Percentiles rank a stretch among this genome's conserved stretches.
Conservation (phyloP, 352 stramenopile species). For the Blastocystis hominis region DNA sequence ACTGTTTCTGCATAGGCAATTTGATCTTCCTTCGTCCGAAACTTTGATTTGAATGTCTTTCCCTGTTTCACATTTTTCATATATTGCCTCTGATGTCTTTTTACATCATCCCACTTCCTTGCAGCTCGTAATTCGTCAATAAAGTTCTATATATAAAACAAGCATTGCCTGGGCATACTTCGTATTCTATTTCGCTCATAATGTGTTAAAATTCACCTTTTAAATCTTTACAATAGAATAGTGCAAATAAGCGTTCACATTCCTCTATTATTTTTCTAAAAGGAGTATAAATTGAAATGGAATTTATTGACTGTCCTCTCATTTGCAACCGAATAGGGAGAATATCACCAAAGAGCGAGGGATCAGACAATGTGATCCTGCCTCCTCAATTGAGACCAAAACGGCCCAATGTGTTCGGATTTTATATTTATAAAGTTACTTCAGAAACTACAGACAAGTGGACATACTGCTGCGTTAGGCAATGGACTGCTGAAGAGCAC, state of each 20-base stretch:
- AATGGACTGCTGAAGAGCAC: background rate
- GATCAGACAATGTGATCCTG: background rate
- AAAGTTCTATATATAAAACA: background rate
- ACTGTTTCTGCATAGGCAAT: constrained; percentile 1
- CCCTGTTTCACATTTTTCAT: background rate
- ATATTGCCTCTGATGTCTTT: background rate
- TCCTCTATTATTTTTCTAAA: background rate
- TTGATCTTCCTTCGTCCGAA: background rate
- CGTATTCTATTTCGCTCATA: background rate
- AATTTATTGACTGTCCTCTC: background rate
- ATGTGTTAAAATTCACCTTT: no score
- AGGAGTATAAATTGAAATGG: background rate
- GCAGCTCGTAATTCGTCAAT: background rate
- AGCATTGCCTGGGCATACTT: background rate
- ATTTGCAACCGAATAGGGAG: background rate
- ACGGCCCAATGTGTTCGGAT: background rate
- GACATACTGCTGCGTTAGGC: background rate
- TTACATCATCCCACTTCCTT: constrained; percentile 8
- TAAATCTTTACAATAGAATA: background rate
- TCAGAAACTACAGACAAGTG: background rate
- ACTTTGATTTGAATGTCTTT: background rate
- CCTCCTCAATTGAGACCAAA: background rate
- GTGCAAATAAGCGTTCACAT: background rate
- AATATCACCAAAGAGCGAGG: background rate
- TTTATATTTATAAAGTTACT: background rate